phyloP scores from a whole-genome alignment of 1,284 basidiomycete genomes.

The Termitomyces sp. region DNA sequence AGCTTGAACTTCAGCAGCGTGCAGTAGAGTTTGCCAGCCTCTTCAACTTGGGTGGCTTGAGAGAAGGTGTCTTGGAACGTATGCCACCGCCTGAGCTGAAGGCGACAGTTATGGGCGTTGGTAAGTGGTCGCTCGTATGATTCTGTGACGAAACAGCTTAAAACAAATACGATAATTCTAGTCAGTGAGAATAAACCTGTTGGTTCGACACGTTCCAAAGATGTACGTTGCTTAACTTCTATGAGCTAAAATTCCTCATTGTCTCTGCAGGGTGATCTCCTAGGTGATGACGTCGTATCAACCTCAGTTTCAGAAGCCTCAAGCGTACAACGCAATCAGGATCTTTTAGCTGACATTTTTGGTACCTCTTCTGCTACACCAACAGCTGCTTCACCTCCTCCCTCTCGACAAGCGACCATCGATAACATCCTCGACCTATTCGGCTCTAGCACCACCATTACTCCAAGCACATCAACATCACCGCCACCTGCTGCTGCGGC shows the following conservation, averaged over 20 bases:
- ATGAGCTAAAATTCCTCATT: slow-evolving; percentile 6
- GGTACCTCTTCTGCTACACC: slow-evolving; percentile 47
- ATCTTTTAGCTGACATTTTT: slow-evolving; percentile 92
- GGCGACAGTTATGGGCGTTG: slow-evolving; percentile 87
- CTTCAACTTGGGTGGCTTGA: slow-evolving; percentile 70
- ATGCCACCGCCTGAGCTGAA: slow-evolving; percentile 99
- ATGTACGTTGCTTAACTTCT: slow-evolving; percentile 38
- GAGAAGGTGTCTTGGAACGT: slow-evolving; percentile 89
- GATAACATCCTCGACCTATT: slow-evolving; percentile 94
- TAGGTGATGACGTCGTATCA: slow-evolving; percentile 62
- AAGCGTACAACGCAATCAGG: slow-evolving; percentile 71
- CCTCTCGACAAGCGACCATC: slow-evolving; percentile 53
- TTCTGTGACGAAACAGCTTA: background rate
- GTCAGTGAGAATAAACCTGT: slow-evolving; percentile 94
- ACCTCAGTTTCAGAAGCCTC: slow-evolving; percentile 34
- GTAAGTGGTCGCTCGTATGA: slow-evolving; percentile 38
- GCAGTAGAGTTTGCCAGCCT: slow-evolving; percentile 92
- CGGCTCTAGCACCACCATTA: slow-evolving; percentile 39
- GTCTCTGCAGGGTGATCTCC: slow-evolving; percentile 53
- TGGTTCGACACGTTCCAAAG: slow-evolving; percentile 79
- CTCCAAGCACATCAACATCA: slow-evolving; percentile 31
- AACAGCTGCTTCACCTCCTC: slow-evolving; percentile 33
- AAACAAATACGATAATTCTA: slow-evolving; percentile 22
- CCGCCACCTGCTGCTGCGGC: slow-evolving; percentile 23
- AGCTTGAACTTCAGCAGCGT: slow-evolving; percentile 94